Evolutionary conservation across 176 grass and related monocot species (phyloP), one percentile per base, ranked within the genome.

Genomic region (Poa annua): DNA sequence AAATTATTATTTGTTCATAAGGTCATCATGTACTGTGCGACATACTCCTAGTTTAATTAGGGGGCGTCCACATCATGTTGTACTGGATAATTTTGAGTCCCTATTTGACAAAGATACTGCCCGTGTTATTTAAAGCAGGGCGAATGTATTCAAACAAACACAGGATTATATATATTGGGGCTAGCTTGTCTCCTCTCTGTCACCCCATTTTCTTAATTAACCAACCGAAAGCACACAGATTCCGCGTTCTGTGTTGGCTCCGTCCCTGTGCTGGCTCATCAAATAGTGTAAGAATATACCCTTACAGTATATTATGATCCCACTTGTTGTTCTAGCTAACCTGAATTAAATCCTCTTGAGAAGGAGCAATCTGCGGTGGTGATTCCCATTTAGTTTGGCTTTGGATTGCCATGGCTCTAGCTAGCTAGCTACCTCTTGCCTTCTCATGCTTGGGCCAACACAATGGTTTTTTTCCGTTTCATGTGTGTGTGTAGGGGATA

Each of bases 91-190:
- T 55, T 38, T 38, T 51, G 6, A 24, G 59, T 11, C 26, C 75
- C 42, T 26, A 26, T 15, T 72, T 72, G 69, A 72, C 69, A 72
- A 29, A 72, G 69, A 72, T 72, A 49, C 42, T 16, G 12, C 7
- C 68, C 68, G 41, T 25, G 11, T 22, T 45, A 45, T 14, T 71
- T 14, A 47, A 24, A 47, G 3, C 11, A 71, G 25, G 68, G 16
- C 41, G 47, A 22, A 22, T 13, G 6, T 48, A 16, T 17, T 29
- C 1, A 72, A 16, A 25, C 8, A n/a, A 7, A 7, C 41, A 71
- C 45, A 48, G 42, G 70, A 73, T 29, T 73, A 29, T 29, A 29
- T 29, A 29, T 29, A 29, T 73, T 73, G 25, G 21, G 1, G 57
- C 12, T 39, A 42, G 41, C 41, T 65, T 71, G 51, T 71, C 83